Evolutionary conservation across 257 asterid genomes (phyloP).

Genomic region (Phtheirospermum japonicum): DNA sequence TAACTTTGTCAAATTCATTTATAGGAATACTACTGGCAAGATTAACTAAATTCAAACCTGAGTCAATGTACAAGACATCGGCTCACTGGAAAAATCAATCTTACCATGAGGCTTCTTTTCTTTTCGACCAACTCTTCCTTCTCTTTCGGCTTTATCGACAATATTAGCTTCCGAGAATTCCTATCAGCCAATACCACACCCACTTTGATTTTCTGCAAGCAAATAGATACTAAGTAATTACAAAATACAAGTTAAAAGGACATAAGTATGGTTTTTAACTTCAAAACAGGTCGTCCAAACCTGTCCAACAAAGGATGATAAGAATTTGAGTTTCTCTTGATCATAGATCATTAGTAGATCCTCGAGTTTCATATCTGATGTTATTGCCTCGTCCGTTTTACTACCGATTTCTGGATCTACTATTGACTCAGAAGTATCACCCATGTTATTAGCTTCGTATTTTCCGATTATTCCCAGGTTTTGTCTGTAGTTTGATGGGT

Average conservation of each 20-base stretch:
- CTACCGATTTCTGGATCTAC: constrained; percentile 33
- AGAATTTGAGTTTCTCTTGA: constrained; percentile 78
- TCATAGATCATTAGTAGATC: constrained; percentile 80
- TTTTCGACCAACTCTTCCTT: constrained; percentile 73
- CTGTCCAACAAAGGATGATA: constrained; percentile 95
- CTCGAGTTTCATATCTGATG: constrained; percentile 82
- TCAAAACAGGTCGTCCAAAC: constrained; percentile 41
- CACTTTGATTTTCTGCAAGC: constrained; percentile 64
- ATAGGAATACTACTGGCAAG: constrained; percentile 1
- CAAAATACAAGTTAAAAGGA: constrained; percentile 6
- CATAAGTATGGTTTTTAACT: constrained; percentile 11
- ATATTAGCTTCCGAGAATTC: constrained; percentile 66
- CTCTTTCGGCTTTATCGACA: constrained; percentile 70
- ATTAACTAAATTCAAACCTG: too few species aligned
- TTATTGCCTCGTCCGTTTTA: constrained; percentile 35
- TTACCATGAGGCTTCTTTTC: constrained; percentile 79
- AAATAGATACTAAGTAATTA: constrained; percentile 11
- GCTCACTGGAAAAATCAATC: constrained; percentile 29
- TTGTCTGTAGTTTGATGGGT: constrained; percentile 78
- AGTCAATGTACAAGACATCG: too few species aligned
- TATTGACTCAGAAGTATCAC: constrained; percentile 37
- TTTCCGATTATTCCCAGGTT: constrained; percentile 72
- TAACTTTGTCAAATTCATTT: constrained; percentile 4
- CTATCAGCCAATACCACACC: constrained; percentile 71
- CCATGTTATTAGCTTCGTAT: constrained; percentile 49